Evolutionary conservation across 2,329 filamentous ascomycete species (phyloP), one percentile per base, ranked within the genome.

Genomic region (Penicillium sp.): DNA sequence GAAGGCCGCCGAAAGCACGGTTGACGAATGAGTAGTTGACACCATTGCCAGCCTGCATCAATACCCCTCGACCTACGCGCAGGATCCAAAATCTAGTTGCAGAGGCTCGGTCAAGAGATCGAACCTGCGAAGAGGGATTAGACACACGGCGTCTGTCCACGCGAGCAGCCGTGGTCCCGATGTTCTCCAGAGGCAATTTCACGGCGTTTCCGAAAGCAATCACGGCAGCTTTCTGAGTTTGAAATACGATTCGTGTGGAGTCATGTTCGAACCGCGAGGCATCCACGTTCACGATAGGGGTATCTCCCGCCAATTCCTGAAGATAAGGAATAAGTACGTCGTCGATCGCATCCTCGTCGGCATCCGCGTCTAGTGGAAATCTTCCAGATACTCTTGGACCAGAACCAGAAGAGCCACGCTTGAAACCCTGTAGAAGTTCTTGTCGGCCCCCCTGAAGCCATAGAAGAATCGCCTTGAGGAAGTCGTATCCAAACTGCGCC

Each of bases 401-500:
- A 20, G 64, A 59, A 51, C 71, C 63, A 20, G 64, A 59, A 3
- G 67, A 63, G 22, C 70, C 66, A 42, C 72, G 68, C 32, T 76
- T 77, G 61, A 85, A 85, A 0, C 77, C 79, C 47, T 77, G 70
- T 2, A 83, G 61, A 8, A 84, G 62, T 23, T 72, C 73, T 7
- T 74, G 69, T 11, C 78, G 67, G 8, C 81, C 81, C 27, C 78
- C 80, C 44, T 81, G 77, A 2, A 84, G 65, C 78, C 80, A 85
- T 1, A 84, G 68, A 2, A 82, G 58, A 35, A 84, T 81, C 1
- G 81, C 79, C 59, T 80, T 82, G 22, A 84, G 56, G 54, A 85
- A 84, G 53, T 84, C 81, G 55, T 82, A 83, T n/a, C 73, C 73
- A 58, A 84, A 84, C 11, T 76, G 74, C 36, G 79, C 73, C 16